Conservation (phyloP, 2,329 filamentous ascomycete genomes). For the Stagonosporopsis chrysanthemi region DNA sequence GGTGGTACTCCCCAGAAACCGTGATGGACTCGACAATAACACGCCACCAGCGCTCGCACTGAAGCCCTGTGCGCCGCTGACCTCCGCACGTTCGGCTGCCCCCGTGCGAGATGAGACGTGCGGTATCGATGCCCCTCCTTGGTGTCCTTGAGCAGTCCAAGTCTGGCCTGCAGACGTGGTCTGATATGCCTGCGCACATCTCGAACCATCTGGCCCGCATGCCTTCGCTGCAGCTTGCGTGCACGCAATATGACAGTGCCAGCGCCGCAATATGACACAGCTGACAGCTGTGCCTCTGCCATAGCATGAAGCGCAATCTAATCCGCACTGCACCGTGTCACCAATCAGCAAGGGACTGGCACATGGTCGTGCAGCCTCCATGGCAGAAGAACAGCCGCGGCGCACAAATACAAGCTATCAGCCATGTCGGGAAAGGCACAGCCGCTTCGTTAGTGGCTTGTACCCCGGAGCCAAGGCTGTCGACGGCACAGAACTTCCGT, state of each 20-base stretch:
- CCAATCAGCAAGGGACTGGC: conserved; percentile 4
- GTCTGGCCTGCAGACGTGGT: not conserved
- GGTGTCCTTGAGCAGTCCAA: not conserved
- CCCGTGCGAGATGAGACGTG: not conserved
- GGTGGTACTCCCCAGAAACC: not conserved
- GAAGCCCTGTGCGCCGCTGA: conserved; percentile 3
- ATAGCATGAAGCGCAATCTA: conserved; percentile 16
- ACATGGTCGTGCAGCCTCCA: conserved; percentile 6
- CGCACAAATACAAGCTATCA: conserved; percentile 33
- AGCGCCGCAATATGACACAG: conserved; percentile 18
- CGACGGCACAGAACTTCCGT: conserved; percentile 16
- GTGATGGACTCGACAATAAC: not conserved
- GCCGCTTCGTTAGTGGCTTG: conserved; percentile 25
- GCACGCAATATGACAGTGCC: conserved; percentile 19
- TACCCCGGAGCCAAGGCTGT: conserved; percentile 23
- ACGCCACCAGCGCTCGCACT: not conserved
- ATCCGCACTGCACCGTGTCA: conserved; percentile 1
- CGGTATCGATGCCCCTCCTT: conserved; percentile 1
- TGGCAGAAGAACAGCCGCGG: conserved; percentile 1
- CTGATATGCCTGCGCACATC: conserved; percentile 22
- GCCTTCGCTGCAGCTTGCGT: conserved; percentile 23
- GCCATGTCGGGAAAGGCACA: conserved; percentile 26
- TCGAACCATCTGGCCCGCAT: not conserved
- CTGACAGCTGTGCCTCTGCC: conserved; percentile 3
- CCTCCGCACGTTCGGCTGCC: conserved; percentile 7